phyloP scores from a whole-genome alignment of 2,329 filamentous ascomycete species.

The Pseudocercospora crystallina region DNA sequence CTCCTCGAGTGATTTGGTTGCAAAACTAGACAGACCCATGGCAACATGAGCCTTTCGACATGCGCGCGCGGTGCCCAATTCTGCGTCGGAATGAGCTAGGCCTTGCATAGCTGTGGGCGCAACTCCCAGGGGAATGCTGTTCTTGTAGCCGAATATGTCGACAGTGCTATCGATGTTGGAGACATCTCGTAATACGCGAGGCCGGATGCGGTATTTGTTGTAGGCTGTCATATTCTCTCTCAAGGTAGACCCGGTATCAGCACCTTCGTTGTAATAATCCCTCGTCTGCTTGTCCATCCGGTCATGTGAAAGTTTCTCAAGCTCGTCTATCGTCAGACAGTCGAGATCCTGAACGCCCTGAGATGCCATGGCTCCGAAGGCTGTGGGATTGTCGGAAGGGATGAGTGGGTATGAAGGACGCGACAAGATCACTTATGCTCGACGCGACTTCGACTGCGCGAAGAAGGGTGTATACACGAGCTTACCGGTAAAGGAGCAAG shows the following conservation, averaged over 20 bases:
- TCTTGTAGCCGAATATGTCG: constrained; percentile 46
- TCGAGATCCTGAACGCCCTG: constrained; percentile 36
- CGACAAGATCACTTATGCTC: too few relatives aligned
- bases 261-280: constrained; percentile 42
- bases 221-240: constrained; percentile 56
- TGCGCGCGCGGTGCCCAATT: constrained; percentile 51
- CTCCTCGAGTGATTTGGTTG: constrained; percentile 53
- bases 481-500: too few relatives aligned
- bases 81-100: constrained; percentile 55
- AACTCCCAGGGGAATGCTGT: constrained; percentile 54
- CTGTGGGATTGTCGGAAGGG: too few relatives aligned
- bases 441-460: too few relatives aligned
- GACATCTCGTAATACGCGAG: constrained; percentile 43
- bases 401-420: too few relatives aligned
- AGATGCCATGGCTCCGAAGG: constrained; percentile 7
- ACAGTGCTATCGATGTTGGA: constrained; percentile 42
- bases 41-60: constrained; percentile 45
- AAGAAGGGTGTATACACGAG: too few relatives aligned
- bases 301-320: constrained; percentile 39
- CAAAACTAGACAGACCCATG: constrained; percentile 53
- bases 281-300: constrained; percentile 42
- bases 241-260: constrained; percentile 38
- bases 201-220: constrained; percentile 45
- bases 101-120: constrained; percentile 55
- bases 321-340: constrained; percentile 45